Conservation (phyloP, 306 rosid species). For the Chamaecrista fasciculata region DNA sequence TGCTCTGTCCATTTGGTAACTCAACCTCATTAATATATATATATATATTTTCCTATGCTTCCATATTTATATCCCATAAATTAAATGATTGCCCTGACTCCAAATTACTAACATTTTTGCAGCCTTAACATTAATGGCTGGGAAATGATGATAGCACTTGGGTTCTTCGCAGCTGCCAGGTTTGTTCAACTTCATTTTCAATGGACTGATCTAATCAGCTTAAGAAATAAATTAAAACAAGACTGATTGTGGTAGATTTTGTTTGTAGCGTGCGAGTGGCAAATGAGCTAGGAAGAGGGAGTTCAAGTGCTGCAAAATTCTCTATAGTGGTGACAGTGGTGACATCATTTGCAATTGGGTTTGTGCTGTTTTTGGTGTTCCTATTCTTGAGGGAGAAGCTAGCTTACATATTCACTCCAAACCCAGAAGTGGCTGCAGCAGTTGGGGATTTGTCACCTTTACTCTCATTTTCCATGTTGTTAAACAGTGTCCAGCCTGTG, state of each 20-base stretch:
- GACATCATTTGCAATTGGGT: constrained; percentile 39
- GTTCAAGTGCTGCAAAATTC: constrained; percentile 47
- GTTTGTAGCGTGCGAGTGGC: constrained; percentile 49
- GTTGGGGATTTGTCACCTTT: constrained; percentile 49
- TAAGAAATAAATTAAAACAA: neutral
- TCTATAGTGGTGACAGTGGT: constrained; percentile 36
- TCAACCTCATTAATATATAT: neutral
- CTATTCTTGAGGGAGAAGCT: constrained; percentile 39
- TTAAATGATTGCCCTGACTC: too few relatives aligned
- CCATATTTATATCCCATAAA: too few relatives aligned
- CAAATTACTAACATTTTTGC: neutral
- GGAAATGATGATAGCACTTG: constrained; percentile 60
- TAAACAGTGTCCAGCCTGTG: constrained; percentile 60
- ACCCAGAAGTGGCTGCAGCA: constrained; percentile 34
- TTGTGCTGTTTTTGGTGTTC: constrained; percentile 40
- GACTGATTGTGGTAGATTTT: neutral
- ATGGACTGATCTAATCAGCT: neutral
- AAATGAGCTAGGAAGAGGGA: constrained; percentile 58
- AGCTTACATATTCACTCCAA: constrained; percentile 42
- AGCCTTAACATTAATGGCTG: constrained; percentile 62
- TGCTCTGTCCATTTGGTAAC: constrained; percentile 53
- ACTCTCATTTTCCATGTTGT: constrained; percentile 42
- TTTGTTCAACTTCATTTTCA: neutral
- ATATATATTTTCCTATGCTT: too few relatives aligned
- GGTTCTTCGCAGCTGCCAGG: constrained; percentile 56